phyloP scores from a whole-genome alignment of 768 basidiomycete genomes.

The Boletus subparvulus region DNA sequence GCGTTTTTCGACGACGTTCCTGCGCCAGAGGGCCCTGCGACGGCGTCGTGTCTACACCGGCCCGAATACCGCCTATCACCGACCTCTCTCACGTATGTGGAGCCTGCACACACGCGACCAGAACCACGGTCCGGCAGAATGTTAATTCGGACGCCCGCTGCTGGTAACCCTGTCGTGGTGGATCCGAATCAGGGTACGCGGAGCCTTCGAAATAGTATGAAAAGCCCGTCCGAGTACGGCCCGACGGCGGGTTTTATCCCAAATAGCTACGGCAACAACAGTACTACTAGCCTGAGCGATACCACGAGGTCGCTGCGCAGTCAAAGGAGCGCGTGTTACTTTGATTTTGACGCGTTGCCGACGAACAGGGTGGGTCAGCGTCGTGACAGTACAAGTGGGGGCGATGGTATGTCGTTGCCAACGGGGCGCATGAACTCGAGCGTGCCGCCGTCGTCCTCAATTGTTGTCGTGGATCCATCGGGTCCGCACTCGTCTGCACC shows the following conservation, averaged over 20 bases:
- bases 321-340: slow-evolving; percentile 18
- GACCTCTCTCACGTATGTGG: slow-evolving; percentile 18
- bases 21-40: slow-evolving; percentile 45
- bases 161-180: neutral
- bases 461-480: neutral
- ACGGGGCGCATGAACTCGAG: too few relatives aligned
- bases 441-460: neutral
- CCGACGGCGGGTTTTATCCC: slow-evolving; percentile 34
- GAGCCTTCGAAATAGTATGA: neutral
- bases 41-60: slow-evolving; percentile 36
- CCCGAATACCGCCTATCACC: slow-evolving; percentile 27
- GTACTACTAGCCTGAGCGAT: slow-evolving; percentile 9
- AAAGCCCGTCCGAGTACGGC: slow-evolving; percentile 12
- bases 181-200: slow-evolving; percentile 4
- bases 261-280: slow-evolving; percentile 6
- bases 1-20: slow-evolving; percentile 46
- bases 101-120: slow-evolving; percentile 18
- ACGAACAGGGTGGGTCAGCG: neutral
- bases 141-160: neutral
- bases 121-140: neutral
- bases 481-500: neutral
- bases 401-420: neutral
- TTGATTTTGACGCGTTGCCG: slow-evolving; percentile 32
- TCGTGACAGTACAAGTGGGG: neutral
- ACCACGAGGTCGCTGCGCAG: slow-evolving; percentile 11